Percentiles rank a stretch among this genome's conserved stretches.
Evolutionary conservation across 352 stramenopile species (phyloP).

Genomic region (Pythium diclinum): DNA sequence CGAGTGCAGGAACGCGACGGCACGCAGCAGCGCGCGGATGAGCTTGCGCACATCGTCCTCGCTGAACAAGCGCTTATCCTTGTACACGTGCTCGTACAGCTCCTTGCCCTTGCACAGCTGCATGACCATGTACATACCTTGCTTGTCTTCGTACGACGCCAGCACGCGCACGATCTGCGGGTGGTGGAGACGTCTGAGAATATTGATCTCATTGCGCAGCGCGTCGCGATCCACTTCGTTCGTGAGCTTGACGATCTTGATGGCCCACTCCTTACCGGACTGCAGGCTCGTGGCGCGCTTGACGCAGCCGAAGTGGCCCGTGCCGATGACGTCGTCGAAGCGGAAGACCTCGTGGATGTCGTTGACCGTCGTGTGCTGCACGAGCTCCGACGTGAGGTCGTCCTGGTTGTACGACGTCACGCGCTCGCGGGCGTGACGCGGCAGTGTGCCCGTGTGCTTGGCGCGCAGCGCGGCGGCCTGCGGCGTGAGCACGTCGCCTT

Average conservation of each 20-base stretch:
- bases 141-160: constrained; percentile 69
- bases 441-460: constrained; percentile 13
- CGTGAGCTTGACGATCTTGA: constrained; percentile 70
- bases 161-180: constrained; percentile 80
- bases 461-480: constrained; percentile 24
- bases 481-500: constrained; percentile 39
- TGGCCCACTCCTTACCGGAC: constrained; percentile 71
- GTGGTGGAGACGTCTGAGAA: constrained; percentile 74
- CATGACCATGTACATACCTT: constrained; percentile 88
- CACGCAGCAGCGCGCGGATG: constrained; percentile 36
- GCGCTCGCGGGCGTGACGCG: constrained; percentile 25
- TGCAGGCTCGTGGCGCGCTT: constrained; percentile 55
- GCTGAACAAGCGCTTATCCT: constrained; percentile 52
- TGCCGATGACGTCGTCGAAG: constrained; percentile 61
- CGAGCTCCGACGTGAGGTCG: constrained; percentile 68
- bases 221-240: constrained; percentile 76
- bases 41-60: constrained; percentile 68
- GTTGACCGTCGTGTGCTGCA: constrained; percentile 74
- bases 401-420: constrained; percentile 42
- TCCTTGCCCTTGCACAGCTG: constrained; percentile 83
- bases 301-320: constrained; percentile 71
- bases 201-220: constrained; percentile 74
- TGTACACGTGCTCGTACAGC: constrained; percentile 75
- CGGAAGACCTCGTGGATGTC: constrained; percentile 63
- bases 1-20: constrained; percentile 72